Percentiles rank a stretch among this genome's conserved stretches.
These are phyloP conservation scores for Gaeumannomyces tritici DNA, from an alignment of 2,329 filamentous ascomycete species.

Conservation along the genomic window DNA sequence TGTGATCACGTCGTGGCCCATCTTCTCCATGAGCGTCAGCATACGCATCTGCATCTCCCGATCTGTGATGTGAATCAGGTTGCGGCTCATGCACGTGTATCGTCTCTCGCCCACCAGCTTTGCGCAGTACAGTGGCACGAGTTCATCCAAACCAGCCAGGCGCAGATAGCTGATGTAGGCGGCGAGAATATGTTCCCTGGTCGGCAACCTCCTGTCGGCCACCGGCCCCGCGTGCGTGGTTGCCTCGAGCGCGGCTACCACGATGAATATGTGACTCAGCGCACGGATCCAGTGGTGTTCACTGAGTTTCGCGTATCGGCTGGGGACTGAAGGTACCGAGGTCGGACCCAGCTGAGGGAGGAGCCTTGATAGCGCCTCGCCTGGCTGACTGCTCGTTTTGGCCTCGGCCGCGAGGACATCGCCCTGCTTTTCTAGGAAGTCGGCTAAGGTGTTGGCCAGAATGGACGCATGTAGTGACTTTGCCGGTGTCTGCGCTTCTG, in stretches of 20 bases:
- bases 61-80: conserved; percentile 65
- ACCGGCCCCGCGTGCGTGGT: not conserved
- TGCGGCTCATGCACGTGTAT: conserved; percentile 63
- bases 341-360: not conserved
- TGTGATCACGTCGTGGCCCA: conserved; percentile 60
- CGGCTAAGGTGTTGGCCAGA: conserved; percentile 51
- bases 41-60: conserved; percentile 54
- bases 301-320: conserved; percentile 41
- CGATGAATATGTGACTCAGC: conserved; percentile 54
- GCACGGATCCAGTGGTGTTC: conserved; percentile 59
- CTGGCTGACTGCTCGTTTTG: not conserved
- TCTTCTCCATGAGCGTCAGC: conserved; percentile 64
- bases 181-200: conserved; percentile 66
- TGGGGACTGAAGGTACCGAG: not conserved
- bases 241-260: conserved; percentile 55
- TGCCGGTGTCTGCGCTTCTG: conserved; percentile 52
- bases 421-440: conserved; percentile 51
- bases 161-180: conserved; percentile 76
- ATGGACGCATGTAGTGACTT: conserved; percentile 71
- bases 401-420: conserved; percentile 37
- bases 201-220: conserved; percentile 21
- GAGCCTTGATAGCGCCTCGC: not conserved
- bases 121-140: conserved; percentile 83
- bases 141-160: conserved; percentile 59
- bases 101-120: conserved; percentile 57